phyloP scores from a whole-genome alignment of 2,329 filamentous ascomycete species.

The Trichoderma sp. region DNA sequence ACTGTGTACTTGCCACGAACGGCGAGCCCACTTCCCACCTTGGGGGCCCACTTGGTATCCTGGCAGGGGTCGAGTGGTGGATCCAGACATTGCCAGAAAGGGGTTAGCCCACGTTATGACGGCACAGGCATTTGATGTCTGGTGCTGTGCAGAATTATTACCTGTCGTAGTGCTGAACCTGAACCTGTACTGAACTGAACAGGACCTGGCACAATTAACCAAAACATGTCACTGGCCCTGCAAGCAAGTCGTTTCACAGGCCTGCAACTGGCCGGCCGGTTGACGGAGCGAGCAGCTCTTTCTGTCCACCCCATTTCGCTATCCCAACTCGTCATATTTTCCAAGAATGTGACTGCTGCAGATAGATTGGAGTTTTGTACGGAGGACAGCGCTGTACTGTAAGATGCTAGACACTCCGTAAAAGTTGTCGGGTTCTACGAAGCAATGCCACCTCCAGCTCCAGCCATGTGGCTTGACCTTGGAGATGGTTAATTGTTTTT shows the following conservation, averaged over 20 bases:
- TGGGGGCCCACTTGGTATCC: background rate
- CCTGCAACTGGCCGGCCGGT: background rate
- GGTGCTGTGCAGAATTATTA: background rate
- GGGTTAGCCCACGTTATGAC: background rate
- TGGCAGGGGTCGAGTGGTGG: constrained; percentile 5
- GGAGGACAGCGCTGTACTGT: background rate
- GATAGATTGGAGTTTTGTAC: background rate
- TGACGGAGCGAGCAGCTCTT: constrained; percentile 14
- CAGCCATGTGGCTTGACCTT: constrained; percentile 2
- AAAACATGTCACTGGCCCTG: background rate
- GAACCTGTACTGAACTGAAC: background rate
- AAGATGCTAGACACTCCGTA: no score
- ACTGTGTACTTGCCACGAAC: constrained; percentile 20
- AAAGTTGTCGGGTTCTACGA: background rate
- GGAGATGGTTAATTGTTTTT: background rate
- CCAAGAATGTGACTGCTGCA: constrained; percentile 14
- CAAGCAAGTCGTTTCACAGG: constrained; percentile 10
- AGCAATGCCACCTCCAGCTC: constrained; percentile 1
- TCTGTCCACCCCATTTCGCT: constrained; percentile 19
- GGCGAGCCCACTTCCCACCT: constrained; percentile 9
- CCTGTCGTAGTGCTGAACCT: background rate
- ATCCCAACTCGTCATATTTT: constrained; percentile 5
- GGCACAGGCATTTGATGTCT: background rate
- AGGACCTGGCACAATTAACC: background rate
- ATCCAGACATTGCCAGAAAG: background rate